phyloP scores from a whole-genome alignment of 1,139 yeast genomes.

The Debaryomycetaceae sp. region DNA sequence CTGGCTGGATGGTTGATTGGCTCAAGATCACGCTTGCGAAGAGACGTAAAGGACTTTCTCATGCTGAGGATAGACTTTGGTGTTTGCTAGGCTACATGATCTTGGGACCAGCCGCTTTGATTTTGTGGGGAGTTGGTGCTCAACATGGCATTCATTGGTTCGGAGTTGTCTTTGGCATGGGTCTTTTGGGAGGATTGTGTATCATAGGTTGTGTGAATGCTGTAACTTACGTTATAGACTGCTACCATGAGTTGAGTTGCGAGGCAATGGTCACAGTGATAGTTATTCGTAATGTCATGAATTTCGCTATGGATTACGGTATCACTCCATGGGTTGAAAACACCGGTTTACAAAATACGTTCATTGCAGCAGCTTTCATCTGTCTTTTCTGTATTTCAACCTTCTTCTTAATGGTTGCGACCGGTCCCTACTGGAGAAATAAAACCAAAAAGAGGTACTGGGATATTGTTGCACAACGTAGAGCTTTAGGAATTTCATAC shows the following conservation, averaged over 20 bases:
- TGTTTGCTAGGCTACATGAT: constrained; percentile 23
- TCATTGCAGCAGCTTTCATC: constrained; percentile 15
- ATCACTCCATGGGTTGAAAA: constrained; percentile 20
- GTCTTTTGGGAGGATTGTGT: constrained; percentile 18
- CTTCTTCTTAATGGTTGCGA: constrained; percentile 19
- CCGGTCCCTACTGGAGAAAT: constrained; percentile 20
- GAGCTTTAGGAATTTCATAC: constrained; percentile 3
- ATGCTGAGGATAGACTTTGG: constrained; percentile 29
- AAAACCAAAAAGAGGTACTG: constrained; percentile 17
- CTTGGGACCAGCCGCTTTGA: constrained; percentile 14
- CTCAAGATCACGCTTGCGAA: constrained; percentile 17
- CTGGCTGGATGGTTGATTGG: constrained; percentile 6
- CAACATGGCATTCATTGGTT: constrained; percentile 20
- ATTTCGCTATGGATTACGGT: constrained; percentile 20
- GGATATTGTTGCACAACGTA: constrained; percentile 17
- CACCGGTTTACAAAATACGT: constrained; percentile 18
- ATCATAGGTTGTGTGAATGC: constrained; percentile 20
- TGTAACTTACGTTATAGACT: constrained; percentile 19
- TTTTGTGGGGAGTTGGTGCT: constrained; percentile 21
- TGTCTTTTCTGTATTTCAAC: constrained; percentile 16
- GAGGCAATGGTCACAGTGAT: constrained; percentile 20
- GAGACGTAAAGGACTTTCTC: constrained; percentile 23
- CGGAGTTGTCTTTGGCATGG: constrained; percentile 20
- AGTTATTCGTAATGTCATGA: constrained; percentile 19
- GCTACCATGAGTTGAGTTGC: constrained; percentile 19